These are phyloP conservation scores for Thyridium curvatum DNA, from an alignment of 2,329 filamentous ascomycete species.

Conservation along the genomic window DNA sequence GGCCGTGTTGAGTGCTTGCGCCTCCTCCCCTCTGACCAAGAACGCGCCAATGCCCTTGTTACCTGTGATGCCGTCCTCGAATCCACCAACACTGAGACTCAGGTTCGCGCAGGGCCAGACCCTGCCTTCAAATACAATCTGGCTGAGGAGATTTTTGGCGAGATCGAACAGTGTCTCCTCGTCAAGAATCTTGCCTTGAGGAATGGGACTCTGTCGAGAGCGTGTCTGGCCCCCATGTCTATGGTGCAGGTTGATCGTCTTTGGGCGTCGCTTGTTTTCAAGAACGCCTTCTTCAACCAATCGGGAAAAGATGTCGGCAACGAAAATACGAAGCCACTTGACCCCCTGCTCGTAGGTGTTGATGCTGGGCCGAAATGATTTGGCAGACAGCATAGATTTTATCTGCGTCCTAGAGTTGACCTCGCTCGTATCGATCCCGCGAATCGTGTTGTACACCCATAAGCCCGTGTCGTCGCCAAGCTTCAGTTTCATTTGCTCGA, in stretches of 20 bases:
- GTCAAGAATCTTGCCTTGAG: constrained; percentile 64
- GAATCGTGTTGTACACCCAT: constrained; percentile 80
- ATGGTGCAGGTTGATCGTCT: constrained; percentile 79
- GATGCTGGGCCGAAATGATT: constrained; percentile 85
- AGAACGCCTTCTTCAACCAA: constrained; percentile 86
- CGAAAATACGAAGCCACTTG: constrained; percentile 87
- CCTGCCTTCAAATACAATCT: constrained; percentile 69
- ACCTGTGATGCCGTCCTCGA: constrained; percentile 78
- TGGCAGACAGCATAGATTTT: constrained; percentile 95
- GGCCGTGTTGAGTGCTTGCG: constrained; percentile 36
- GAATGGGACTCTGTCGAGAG: constrained; percentile 71
- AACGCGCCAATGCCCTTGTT: constrained; percentile 86
- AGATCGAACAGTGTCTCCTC: constrained; percentile 68
- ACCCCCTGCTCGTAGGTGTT: constrained; percentile 69
- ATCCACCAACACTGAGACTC: constrained; percentile 82
- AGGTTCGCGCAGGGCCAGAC: constrained; percentile 92
- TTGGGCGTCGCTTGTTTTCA: constrained; percentile 81
- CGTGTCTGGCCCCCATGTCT: constrained; percentile 66
- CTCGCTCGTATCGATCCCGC: constrained; percentile 81
- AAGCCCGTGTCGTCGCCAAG: constrained; percentile 77
- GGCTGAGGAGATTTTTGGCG: constrained; percentile 68
- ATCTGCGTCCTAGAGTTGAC: constrained; percentile 89
- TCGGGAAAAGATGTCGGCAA: constrained; percentile 82
- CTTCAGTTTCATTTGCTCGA: constrained; percentile 71
- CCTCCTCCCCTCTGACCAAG: constrained; percentile 69